Conservation (phyloP, 176 grass and related monocot species). For the Aegilops umbellulata region DNA sequence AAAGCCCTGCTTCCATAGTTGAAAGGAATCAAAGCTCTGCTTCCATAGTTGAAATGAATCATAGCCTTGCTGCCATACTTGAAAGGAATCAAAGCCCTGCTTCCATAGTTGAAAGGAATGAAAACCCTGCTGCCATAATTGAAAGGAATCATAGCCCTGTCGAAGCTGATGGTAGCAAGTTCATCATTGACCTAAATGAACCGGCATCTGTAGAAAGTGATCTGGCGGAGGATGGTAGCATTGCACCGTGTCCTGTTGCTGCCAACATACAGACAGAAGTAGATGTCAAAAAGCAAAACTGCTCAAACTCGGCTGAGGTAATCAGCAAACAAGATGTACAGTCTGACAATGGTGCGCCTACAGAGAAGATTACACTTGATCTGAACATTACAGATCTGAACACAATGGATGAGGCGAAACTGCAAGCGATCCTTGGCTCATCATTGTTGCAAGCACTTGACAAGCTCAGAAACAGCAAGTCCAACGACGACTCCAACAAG, state of each 20-base stretch:
- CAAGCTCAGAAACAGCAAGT: conserved; percentile 6
- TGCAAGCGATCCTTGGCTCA: conserved; percentile 13
- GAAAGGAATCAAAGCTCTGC: background rate
- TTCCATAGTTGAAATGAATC: background rate
- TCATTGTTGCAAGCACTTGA: conserved; percentile 20
- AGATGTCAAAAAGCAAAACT: background rate
- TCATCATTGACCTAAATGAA: conserved; percentile 41
- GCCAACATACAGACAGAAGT: conserved; percentile 17
- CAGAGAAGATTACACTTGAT: conserved; percentile 31
- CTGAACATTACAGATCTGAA: conserved; percentile 10
- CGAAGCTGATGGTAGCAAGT: conserved; percentile 15
- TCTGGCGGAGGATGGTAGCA: background rate
- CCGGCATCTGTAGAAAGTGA: conserved; percentile 9
- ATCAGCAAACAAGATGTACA: conserved; percentile 1
- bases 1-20: background rate
- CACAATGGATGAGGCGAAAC: conserved; percentile 20
- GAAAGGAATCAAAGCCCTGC: background rate
- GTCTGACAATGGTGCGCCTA: background rate
- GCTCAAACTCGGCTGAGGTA: background rate
- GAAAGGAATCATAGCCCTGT: conserved; percentile 4
- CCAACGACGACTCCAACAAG: conserved; percentile 11
- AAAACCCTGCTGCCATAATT: background rate
- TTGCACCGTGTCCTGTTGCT: background rate
- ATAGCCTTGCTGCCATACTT: background rate
- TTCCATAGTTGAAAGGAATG: background rate